Evolutionary conservation across 78 protist genomes (phyloP).

Genomic region (Polysphondylium violaceum): DNA sequence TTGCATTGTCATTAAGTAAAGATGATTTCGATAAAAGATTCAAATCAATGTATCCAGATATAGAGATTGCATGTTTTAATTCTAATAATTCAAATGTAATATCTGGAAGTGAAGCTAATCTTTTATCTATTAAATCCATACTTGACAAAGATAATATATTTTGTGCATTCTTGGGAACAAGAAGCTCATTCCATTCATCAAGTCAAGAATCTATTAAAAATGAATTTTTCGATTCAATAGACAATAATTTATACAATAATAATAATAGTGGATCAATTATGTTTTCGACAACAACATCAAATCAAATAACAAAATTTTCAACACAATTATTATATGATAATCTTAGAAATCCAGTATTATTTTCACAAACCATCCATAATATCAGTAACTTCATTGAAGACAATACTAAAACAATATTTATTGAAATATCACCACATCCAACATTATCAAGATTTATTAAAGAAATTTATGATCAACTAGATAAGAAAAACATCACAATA

Average conservation of each 20-base stretch:
- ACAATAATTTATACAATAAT: too few species aligned
- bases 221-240: neutral
- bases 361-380: slow-evolving; percentile 8
- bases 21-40: neutral
- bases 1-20: neutral
- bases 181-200: slow-evolving; percentile 6
- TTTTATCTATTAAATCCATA: neutral
- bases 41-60: neutral
- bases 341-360: slow-evolving; percentile 10
- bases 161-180: neutral
- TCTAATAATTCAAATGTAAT: slow-evolving; percentile 10
- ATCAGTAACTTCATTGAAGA: neutral
- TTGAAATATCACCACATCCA: slow-evolving; percentile 68
- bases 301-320: neutral
- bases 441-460: neutral
- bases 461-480: neutral
- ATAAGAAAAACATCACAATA: neutral
- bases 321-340: slow-evolving; percentile 3
- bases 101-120: neutral
- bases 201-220: slow-evolving; percentile 11
- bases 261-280: neutral
- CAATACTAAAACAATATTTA: neutral
- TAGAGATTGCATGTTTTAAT: slow-evolving; percentile 12
- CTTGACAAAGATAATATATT: neutral
- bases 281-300: neutral